phyloP scores from a whole-genome alignment of 2,329 filamentous ascomycete species.

The Ophiocordyceps sinensis region DNA sequence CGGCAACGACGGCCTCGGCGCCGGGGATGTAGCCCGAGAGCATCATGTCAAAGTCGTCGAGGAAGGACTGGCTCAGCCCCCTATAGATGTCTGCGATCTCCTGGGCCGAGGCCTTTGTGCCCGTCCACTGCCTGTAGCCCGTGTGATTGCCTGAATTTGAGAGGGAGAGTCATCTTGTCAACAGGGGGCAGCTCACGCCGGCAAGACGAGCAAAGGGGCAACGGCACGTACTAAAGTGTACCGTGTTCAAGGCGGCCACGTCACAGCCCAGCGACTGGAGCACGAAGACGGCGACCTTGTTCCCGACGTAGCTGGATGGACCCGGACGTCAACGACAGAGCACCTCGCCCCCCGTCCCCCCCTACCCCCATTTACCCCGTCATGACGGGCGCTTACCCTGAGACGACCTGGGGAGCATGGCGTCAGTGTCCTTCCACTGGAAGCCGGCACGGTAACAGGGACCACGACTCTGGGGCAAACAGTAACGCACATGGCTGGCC shows the following conservation, averaged over 20 bases:
- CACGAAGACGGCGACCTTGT: conserved; percentile 91
- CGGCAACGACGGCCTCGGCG: conserved; percentile 67
- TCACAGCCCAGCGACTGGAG: conserved; percentile 91
- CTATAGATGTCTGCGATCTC: conserved; percentile 77
- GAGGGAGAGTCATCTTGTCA: background rate
- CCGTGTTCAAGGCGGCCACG: conserved; percentile 86
- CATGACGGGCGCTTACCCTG: conserved; percentile 16
- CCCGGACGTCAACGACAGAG: background rate
- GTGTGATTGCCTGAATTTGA: conserved; percentile 69
- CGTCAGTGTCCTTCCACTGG: background rate
- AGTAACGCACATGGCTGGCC: conserved; percentile 74
- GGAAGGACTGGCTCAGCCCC: conserved; percentile 67
- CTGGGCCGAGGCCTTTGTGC: conserved; percentile 63
- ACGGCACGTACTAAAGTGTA: conserved; percentile 72
- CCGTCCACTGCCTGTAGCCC: conserved; percentile 78
- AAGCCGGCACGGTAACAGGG: background rate
- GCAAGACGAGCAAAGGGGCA: conserved; percentile 6
- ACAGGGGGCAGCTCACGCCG: background rate
- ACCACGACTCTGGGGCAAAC: background rate
- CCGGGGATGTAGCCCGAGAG: conserved; percentile 90
- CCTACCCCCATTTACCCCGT: no score
- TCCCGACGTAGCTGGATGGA: conserved; percentile 71
- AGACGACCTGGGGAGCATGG: conserved; percentile 23
- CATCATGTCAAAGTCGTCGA: conserved; percentile 87
- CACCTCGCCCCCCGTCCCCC: no score